A percentile compares a stretch with the other conserved stretches of the same genome.
These are phyloP conservation scores for Suillus bovinus DNA, from an alignment of 768 basidiomycete genomes.

Conservation along the genomic window DNA sequence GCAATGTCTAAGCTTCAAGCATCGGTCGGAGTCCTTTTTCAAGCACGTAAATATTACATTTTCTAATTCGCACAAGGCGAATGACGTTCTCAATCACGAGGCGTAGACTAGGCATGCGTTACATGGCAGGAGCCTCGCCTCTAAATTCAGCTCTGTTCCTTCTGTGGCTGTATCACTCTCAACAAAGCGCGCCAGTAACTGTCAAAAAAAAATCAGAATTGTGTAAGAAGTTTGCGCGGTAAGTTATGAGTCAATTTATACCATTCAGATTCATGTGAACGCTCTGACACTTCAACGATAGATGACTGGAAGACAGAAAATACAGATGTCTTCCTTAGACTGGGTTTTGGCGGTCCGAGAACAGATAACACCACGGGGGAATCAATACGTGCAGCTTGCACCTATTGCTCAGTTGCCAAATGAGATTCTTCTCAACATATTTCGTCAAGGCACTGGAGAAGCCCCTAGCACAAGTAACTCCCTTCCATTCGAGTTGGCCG, in stretches of 20 bases:
- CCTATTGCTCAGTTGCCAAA: conserved; percentile 21
- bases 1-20: background rate
- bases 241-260: background rate
- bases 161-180: background rate
- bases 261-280: background rate
- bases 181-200: background rate
- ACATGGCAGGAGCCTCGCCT: background rate
- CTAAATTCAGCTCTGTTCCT: background rate
- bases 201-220: background rate
- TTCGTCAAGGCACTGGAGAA: conserved; percentile 11
- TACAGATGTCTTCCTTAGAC: background rate
- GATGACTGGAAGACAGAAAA: background rate
- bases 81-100: background rate
- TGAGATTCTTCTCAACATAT: conserved; percentile 10
- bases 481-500: conserved; percentile 5
- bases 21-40: background rate
- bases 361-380: background rate
- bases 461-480: conserved; percentile 3
- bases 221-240: background rate
- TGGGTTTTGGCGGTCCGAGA: background rate
- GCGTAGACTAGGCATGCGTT: background rate
- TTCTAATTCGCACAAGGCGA: background rate
- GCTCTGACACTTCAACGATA: background rate
- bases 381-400: conserved; percentile 14
- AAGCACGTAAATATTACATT: background rate